phyloP scores from a whole-genome alignment of 371 early-diverging fungal species.

The Apophysomyces sp. region DNA sequence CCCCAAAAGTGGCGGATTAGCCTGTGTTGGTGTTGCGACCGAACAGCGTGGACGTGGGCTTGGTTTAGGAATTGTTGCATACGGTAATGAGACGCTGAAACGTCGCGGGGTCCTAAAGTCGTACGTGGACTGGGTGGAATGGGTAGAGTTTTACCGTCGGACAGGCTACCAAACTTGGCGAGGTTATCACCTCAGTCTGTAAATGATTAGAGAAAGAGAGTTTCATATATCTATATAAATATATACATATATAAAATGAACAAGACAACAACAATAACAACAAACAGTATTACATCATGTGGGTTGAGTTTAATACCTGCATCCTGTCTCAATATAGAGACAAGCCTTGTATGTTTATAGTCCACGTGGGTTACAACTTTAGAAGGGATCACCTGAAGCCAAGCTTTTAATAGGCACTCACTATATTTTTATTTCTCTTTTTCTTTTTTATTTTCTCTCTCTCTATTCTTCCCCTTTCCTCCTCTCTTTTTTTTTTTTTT shows the following conservation, averaged over 20 bases:
- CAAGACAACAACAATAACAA: no score
- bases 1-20: constrained; percentile 39
- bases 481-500: constrained; percentile 4
- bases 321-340: background rate
- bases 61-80: constrained; percentile 39
- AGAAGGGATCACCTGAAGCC: background rate
- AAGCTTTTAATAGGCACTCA: background rate
- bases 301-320: no score
- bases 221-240: no score
- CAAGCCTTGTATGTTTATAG: background rate
- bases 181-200: constrained; percentile 23
- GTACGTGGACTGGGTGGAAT: constrained; percentile 53
- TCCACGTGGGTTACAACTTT: background rate
- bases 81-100: constrained; percentile 36
- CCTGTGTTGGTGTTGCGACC: constrained; percentile 46
- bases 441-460: background rate
- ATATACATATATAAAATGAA: no score
- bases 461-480: background rate
- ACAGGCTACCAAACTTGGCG: constrained; percentile 44
- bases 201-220: no score
- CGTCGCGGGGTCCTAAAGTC: constrained; percentile 34
- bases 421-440: constrained; percentile 1
- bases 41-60: constrained; percentile 45
- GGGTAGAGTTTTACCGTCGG: constrained; percentile 40
- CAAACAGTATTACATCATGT: no score